Percentiles rank a stretch among this genome's conserved stretches.
Evolutionary conservation across 768 basidiomycete genomes (phyloP).

Genomic region (Phlegmacium glaucopus): DNA sequence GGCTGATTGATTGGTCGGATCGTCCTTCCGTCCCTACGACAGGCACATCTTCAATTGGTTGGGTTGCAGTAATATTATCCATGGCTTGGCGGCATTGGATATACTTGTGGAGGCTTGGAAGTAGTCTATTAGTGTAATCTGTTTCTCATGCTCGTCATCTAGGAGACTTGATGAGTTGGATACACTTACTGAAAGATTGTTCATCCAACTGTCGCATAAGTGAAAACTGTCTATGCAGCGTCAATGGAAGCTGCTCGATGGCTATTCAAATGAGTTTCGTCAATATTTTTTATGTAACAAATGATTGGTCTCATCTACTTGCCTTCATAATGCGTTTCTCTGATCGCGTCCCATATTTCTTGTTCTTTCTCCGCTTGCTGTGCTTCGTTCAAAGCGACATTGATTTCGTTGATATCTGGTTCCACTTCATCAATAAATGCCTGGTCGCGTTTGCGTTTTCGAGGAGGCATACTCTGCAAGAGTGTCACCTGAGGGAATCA

Average conservation of each 20-base stretch:
- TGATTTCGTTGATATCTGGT: conserved; percentile 22
- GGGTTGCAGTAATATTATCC: conserved; percentile 3
- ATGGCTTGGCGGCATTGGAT: conserved; percentile 24
- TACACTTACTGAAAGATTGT: conserved; percentile 49
- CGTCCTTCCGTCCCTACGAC: neutral
- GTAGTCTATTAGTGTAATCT: conserved; percentile 35
- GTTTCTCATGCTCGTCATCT: neutral
- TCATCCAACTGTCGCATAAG: conserved; percentile 73
- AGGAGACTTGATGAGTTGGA: neutral
- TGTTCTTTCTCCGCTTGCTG: conserved; percentile 46
- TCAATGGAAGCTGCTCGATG: conserved; percentile 75
- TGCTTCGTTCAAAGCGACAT: conserved; percentile 14
- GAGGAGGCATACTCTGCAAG: conserved; percentile 28
- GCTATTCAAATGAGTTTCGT: conserved; percentile 35
- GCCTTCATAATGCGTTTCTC: conserved; percentile 83
- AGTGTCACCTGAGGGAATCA: too few species aligned
- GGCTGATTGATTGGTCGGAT: neutral
- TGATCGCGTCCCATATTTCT: conserved; percentile 70
- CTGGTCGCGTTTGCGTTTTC: conserved; percentile 49
- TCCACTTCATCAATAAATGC: conserved; percentile 26
- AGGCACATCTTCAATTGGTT: neutral
- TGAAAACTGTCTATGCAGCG: conserved; percentile 65
- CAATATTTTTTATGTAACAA: neutral
- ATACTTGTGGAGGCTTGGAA: conserved; percentile 47
- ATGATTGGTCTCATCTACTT: conserved; percentile 7